Evolutionary conservation across 768 basidiomycete genomes (phyloP).

Genomic region (Mycena floridula): DNA sequence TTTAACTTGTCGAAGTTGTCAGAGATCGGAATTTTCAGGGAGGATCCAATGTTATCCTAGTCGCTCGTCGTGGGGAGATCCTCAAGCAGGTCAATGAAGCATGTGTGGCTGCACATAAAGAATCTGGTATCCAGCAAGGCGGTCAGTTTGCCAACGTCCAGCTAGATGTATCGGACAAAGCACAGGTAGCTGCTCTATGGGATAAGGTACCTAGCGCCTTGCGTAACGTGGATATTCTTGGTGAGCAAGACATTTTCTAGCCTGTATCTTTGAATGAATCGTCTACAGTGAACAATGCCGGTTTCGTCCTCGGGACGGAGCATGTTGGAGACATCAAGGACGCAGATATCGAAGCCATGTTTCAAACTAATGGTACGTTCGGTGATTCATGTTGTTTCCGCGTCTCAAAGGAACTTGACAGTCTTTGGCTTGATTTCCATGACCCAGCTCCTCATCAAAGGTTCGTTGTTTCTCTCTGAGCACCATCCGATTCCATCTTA

Average conservation of each 20-base stretch:
- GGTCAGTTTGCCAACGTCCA: slow-evolving; percentile 69
- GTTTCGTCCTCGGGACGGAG: slow-evolving; percentile 86
- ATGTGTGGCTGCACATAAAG: slow-evolving; percentile 65
- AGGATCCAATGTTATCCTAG: slow-evolving; percentile 82
- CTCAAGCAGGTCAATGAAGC: slow-evolving; percentile 65
- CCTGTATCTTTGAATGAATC: background rate
- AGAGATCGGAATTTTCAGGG: slow-evolving; percentile 36
- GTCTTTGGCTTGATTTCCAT: slow-evolving; percentile 78
- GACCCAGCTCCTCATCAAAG: slow-evolving; percentile 68
- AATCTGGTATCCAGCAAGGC: slow-evolving; percentile 65
- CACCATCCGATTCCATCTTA: background rate
- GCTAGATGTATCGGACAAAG: slow-evolving; percentile 76
- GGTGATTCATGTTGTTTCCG: background rate
- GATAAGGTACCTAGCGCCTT: slow-evolving; percentile 67
- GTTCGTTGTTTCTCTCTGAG: slow-evolving; percentile 19
- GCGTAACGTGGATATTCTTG: slow-evolving; percentile 75
- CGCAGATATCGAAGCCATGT: slow-evolving; percentile 78
- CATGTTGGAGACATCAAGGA: slow-evolving; percentile 78
- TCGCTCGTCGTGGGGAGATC: slow-evolving; percentile 72
- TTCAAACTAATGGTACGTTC: slow-evolving; percentile 51
- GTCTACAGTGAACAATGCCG: slow-evolving; percentile 60
- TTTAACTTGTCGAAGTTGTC: background rate
- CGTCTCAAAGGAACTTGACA: background rate
- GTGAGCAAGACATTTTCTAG: slow-evolving; percentile 38
- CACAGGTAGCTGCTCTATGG: slow-evolving; percentile 62